Percentiles rank a stretch among this genome's conserved stretches.
These are phyloP conservation scores for Epicoccum nigrum DNA, from an alignment of 2,329 filamentous ascomycete species.

Conservation along the genomic window DNA sequence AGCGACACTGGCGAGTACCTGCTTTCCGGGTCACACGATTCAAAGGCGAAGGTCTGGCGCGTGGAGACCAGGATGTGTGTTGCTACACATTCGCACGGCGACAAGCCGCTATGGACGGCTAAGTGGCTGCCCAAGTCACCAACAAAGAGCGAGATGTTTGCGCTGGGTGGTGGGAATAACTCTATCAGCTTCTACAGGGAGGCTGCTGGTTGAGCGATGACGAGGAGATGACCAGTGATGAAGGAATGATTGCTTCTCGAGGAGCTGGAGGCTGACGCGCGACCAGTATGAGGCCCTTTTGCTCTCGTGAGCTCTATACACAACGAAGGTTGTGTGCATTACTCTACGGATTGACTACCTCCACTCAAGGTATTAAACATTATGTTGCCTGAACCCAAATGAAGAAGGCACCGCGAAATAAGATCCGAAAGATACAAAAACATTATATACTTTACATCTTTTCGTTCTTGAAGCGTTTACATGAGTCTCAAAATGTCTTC, in stretches of 20 bases:
- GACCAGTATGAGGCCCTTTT: too few species aligned
- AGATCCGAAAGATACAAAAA: too few species aligned
- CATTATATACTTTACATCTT: too few species aligned
- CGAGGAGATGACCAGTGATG: not conserved
- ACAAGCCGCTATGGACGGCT: conserved; percentile 48
- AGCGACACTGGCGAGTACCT: conserved; percentile 91
- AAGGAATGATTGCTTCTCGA: not conserved
- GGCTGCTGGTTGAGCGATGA: conserved; percentile 43
- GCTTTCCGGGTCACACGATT: conserved; percentile 86
- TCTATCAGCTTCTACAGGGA: conserved; percentile 49
- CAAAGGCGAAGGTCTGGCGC: conserved; percentile 96
- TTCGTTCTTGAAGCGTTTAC: too few species aligned
- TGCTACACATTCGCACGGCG: conserved; percentile 90
- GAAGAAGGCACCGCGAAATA: too few species aligned
- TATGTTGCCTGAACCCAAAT: too few species aligned
- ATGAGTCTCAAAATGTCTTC: not conserved
- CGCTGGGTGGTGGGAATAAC: conserved; percentile 45
- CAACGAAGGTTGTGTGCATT: too few species aligned
- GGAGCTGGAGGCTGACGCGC: too few species aligned
- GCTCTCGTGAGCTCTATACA: too few species aligned
- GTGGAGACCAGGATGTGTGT: conserved; percentile 84
- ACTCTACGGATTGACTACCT: too few species aligned
- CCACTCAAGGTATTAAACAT: too few species aligned
- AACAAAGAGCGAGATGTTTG: conserved; percentile 50
- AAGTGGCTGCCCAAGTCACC: conserved; percentile 48